phyloP scores from a whole-genome alignment of 2,329 filamentous ascomycete species.

The Ophiostoma australiae region DNA sequence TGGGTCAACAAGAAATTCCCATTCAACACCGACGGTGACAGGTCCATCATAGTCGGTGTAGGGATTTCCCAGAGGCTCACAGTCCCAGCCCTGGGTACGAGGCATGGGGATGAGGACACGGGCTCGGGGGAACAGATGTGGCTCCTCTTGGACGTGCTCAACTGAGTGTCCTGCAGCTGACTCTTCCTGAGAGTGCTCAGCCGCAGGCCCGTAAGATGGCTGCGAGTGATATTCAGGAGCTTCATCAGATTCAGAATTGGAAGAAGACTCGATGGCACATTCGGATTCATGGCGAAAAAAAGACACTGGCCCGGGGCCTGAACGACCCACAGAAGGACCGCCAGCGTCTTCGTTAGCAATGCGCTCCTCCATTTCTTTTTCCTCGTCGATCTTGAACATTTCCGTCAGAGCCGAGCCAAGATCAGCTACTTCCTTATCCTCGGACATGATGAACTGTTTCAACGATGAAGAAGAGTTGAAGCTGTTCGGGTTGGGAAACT shows the following conservation, averaged over 20 bases:
- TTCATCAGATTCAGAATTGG: background rate
- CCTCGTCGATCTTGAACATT: background rate
- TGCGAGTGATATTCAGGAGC: background rate
- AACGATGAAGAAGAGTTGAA: background rate
- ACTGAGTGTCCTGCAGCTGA: background rate
- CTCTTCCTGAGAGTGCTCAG: background rate
- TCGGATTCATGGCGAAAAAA: background rate
- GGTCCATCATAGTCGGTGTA: background rate
- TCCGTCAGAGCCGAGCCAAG: background rate
- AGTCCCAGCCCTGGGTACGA: background rate
- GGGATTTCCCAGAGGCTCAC: background rate
- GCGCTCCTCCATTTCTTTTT: background rate
- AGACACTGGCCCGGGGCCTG: too few species aligned
- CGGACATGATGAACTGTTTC: background rate
- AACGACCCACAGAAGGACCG: background rate
- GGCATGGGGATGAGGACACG: background rate
- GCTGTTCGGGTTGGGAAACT: background rate
- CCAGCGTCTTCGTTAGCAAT: background rate
- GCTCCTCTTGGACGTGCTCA: background rate
- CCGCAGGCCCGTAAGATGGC: background rate
- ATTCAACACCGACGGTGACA: slow-evolving; percentile 17
- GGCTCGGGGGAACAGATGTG: background rate
- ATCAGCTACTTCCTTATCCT: background rate
- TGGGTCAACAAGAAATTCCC: slow-evolving; percentile 20
- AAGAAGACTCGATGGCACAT: background rate